Evolutionary conservation across 192 early-diverging fungal genomes (phyloP), one percentile per base, ranked within the genome.

Genomic region (Piromyces sp.): DNA sequence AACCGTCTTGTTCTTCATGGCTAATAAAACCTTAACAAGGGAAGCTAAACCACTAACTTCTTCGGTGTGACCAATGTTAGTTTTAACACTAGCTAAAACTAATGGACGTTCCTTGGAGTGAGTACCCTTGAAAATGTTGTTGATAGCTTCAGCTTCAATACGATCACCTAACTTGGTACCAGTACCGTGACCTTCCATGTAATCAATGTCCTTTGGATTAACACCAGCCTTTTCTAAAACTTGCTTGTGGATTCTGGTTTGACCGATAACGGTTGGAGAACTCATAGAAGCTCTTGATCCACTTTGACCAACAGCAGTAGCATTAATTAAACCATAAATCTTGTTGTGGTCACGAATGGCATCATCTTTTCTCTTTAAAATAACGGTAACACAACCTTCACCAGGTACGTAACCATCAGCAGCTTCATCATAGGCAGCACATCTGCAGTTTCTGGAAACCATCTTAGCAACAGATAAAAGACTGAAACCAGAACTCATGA

Each of bases 341-440:
- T 58, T 31, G 80, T 87, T 86, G 14, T 83, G 80, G 37, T 87
- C 86, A 15, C 58, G 30, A 19, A 83, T 30, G n/a, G 86, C 86
- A 17, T 82, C 37, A 29, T 85, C 82, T 26, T 85, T 82, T 29
- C 78, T 80, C 81, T 87, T 87, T 80, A 87, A 22, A 26, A 87
- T 28, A 6, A 87, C 80, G 26, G 31, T 83, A 16, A 33, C 84
- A 80, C 31, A 87, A 80, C 86, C 86, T 81, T 87, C 86, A 11
- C 51, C 51, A 29, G 86, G 83, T 58, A 82, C 86, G 31, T 87
- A 87, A 29, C 86, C 86, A 79, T 87, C 86, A 12, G 86, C 86
- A 37, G 82, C 79, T 81, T 81, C 82, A 80, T 84, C 81, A 79
- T 87, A 87, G 26, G 86, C 33, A 58, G 81, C 36, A 84, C 51